Evolutionary conservation across 108 stramenopile species (phyloP), one percentile per base, ranked within the genome.

Genomic region (Pseudonitzschia multiseries): DNA sequence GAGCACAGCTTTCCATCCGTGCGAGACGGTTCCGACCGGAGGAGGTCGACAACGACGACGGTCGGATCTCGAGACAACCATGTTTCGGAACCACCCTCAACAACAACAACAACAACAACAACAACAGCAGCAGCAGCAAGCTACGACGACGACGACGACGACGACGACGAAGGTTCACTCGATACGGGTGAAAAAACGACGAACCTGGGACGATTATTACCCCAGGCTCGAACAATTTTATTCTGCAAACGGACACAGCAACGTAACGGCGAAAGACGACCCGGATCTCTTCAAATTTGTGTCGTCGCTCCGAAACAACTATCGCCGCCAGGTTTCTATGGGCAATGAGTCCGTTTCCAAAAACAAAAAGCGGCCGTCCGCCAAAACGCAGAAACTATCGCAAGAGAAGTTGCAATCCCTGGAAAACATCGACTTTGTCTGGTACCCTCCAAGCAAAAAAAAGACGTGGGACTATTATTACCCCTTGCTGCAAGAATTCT

Each of bases 201-300:
- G 29, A 29, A 72, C 51, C 29, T 83, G 59, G 36, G 56, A 73
- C 29, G 41, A 43, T 10, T 79, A 79, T 68, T 50, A 74, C 28
- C 72, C 70, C 17, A 36, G 57, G 14, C 65, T 84, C 41, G 22
- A 77, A 62, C 67, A 68, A 29, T 84, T 62, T 46, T 51, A 77
- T 42, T 18, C 36, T 2, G 43, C 57, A 28, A 41, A 84, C 44
- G 83, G 83, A 1, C 79, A 80, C 42, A 50, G 71, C 28, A 46
- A 73, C 13, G 79, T 84, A 15, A 46, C 75, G 21, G 48, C 36
- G 36, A 31, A 76, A 18, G 52, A 84, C 54, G 82, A 79, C 51
- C 18, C 20, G 15, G 79, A 84, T 63, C 65, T 84, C 17, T 70
- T 52, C 33, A 27, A 57, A 36, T 84, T 75, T 79, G 48, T 36